Conservation (phyloP, 192 early-diverging fungal genomes). For the Coemansia sp. region DNA sequence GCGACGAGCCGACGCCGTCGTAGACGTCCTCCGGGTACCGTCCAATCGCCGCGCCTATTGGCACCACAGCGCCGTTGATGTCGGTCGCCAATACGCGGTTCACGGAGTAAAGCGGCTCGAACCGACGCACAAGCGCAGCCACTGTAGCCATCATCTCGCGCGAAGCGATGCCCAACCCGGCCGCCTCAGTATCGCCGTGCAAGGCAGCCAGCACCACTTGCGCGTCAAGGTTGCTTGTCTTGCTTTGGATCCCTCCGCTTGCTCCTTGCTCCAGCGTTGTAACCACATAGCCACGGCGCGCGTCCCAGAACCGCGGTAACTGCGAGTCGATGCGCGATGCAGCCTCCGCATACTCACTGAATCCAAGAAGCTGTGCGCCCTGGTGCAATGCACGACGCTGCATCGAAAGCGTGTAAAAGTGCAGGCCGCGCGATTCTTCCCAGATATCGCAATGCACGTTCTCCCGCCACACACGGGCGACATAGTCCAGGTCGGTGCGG, state of each 20-base stretch:
- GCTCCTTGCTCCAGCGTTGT: slow-evolving; percentile 33
- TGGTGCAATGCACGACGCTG: slow-evolving; percentile 60
- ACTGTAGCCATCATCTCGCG: slow-evolving; percentile 25
- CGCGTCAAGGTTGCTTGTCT: slow-evolving; percentile 59
- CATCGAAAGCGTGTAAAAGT: slow-evolving; percentile 70
- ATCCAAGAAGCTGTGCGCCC: slow-evolving; percentile 51
- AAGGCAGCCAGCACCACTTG: slow-evolving; percentile 62
- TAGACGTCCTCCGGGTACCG: slow-evolving; percentile 79
- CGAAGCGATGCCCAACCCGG: slow-evolving; percentile 19
- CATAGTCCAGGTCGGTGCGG: slow-evolving; percentile 60
- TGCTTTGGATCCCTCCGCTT: slow-evolving; percentile 46
- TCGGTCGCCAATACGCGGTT: slow-evolving; percentile 25
- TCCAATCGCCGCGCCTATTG: slow-evolving; percentile 61
- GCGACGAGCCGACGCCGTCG: slow-evolving; percentile 57
- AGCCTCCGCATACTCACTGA: slow-evolving; percentile 1
- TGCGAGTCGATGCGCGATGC: slow-evolving; percentile 32
- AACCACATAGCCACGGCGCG: slow-evolving; percentile 27
- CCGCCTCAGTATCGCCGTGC: slow-evolving; percentile 28
- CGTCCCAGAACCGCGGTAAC: slow-evolving; percentile 55
- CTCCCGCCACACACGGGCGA: slow-evolving; percentile 52
- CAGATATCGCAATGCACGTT: slow-evolving; percentile 65
- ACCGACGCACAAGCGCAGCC: slow-evolving; percentile 12
- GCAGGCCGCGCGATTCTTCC: slow-evolving; percentile 72
- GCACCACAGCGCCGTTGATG: slow-evolving; percentile 14
- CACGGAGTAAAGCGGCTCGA: slow-evolving; percentile 23